Conservation (phyloP, 441 rosid genomes). For the Metrosideros polymorpha region DNA sequence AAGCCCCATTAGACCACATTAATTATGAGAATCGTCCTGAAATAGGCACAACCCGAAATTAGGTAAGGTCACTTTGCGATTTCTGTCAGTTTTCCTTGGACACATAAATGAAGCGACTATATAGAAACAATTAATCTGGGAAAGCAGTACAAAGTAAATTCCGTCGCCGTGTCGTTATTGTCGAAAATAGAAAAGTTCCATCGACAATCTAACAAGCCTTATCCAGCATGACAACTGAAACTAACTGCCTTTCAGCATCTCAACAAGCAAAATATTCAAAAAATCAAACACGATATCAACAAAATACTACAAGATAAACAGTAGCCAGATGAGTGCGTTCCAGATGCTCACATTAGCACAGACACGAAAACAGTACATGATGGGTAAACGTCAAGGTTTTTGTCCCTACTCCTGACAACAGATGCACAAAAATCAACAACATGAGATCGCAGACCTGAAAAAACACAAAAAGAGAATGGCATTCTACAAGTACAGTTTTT, state of each 20-base stretch:
- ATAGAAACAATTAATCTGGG: background rate
- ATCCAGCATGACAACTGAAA: background rate
- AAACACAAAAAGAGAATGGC: background rate
- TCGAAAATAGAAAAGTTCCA: background rate
- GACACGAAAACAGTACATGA: background rate
- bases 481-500: background rate
- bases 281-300: background rate
- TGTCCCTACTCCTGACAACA: background rate
- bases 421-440: background rate
- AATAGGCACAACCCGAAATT: background rate
- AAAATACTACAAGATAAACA: background rate
- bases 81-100: background rate
- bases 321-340: background rate
- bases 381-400: background rate
- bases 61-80: background rate
- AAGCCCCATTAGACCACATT: slow-evolving; percentile 23
- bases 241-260: background rate
- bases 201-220: background rate
- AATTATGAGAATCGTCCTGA: slow-evolving; percentile 29
- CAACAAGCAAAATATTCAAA: background rate
- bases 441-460: background rate
- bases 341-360: background rate
- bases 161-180: background rate
- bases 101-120: background rate
- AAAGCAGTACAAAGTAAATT: background rate